phyloP scores from a whole-genome alignment of 2,329 filamentous ascomycete genomes.

The Nothopassalora personata region DNA sequence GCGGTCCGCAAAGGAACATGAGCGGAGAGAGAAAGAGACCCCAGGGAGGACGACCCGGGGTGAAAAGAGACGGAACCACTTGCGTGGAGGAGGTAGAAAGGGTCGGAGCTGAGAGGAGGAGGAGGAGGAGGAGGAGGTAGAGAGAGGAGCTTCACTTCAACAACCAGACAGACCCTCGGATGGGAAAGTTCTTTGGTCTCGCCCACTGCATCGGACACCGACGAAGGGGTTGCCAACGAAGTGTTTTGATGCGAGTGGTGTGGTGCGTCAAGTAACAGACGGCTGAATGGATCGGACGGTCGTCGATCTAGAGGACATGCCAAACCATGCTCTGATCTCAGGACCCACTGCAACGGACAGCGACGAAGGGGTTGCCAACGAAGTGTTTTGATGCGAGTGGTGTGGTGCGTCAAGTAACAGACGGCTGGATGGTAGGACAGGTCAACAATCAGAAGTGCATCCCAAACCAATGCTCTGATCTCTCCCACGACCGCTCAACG shows the following conservation, averaged over 20 bases:
- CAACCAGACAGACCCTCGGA: not conserved
- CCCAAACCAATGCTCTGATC: not conserved
- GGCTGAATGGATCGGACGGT: not conserved
- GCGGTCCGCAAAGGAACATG: not conserved
- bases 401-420: not conserved
- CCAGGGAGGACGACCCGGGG: not conserved
- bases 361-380: not conserved
- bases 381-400: not conserved
- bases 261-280: not conserved
- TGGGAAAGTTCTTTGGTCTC: not conserved
- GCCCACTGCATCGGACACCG: not conserved
- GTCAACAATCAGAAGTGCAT: not conserved
- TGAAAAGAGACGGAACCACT: not conserved
- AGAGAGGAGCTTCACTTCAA: not conserved
- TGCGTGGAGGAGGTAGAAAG: not conserved
- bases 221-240: not conserved
- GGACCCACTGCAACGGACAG: not conserved
- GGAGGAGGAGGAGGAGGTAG: not conserved
- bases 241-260: not conserved
- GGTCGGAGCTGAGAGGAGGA: not conserved
- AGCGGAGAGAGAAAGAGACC: not conserved
- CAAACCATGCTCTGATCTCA: not conserved
- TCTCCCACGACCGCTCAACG: not conserved
- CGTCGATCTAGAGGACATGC: not conserved
- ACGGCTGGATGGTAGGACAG: not conserved